These are phyloP conservation scores for Orbilia oligospora DNA, from an alignment of 2,329 filamentous ascomycete species.

Conservation along the genomic window DNA sequence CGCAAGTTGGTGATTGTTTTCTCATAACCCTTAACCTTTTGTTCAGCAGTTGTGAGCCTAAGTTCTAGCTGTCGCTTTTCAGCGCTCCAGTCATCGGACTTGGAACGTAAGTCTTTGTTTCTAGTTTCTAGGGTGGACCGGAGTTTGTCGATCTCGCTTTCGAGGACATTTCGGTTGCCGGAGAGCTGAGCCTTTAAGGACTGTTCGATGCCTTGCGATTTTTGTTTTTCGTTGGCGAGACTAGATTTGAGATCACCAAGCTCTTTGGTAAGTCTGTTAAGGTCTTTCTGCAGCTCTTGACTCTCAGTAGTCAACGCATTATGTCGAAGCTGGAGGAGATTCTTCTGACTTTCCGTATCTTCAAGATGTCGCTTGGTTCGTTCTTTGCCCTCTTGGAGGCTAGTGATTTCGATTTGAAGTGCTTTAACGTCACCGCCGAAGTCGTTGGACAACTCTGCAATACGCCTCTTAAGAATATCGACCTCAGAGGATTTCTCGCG, in stretches of 20 bases:
- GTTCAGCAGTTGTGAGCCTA: slow-evolving; percentile 77
- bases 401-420: slow-evolving; percentile 66
- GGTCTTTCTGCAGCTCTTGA: slow-evolving; percentile 76
- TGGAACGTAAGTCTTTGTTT: slow-evolving; percentile 61
- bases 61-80: slow-evolving; percentile 76
- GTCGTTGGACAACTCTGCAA: slow-evolving; percentile 62
- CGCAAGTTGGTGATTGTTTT: slow-evolving; percentile 73
- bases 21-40: slow-evolving; percentile 77
- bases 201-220: slow-evolving; percentile 79
- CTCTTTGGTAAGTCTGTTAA: slow-evolving; percentile 71
- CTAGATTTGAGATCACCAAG: slow-evolving; percentile 70
- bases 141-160: slow-evolving; percentile 63
- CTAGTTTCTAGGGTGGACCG: slow-evolving; percentile 58
- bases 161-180: slow-evolving; percentile 65
- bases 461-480: slow-evolving; percentile 66
- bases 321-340: slow-evolving; percentile 78
- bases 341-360: slow-evolving; percentile 72
- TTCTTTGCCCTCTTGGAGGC: slow-evolving; percentile 56
- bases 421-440: slow-evolving; percentile 63
- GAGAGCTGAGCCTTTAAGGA: slow-evolving; percentile 66
- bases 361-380: slow-evolving; percentile 64
- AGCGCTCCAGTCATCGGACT: slow-evolving; percentile 64
- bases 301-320: slow-evolving; percentile 78
- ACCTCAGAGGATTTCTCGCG: slow-evolving; percentile 68
- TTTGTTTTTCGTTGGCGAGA: slow-evolving; percentile 74